A percentile compares a stretch with the other conserved stretches of the same genome.
Conservation (phyloP, 129 eudicot genomes). For the Apium graveolens region DNA sequence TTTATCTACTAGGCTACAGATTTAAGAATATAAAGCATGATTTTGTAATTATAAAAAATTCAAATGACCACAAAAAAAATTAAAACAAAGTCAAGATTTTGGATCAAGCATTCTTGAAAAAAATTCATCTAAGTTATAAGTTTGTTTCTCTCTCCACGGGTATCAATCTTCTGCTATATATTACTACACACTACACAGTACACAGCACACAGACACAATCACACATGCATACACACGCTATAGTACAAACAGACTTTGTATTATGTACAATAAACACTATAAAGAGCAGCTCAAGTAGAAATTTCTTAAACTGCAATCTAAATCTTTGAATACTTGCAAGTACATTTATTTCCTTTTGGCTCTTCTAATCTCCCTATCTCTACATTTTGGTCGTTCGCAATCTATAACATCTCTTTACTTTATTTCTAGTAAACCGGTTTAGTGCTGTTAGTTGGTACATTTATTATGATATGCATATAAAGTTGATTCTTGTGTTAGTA, state of each 20-base stretch:
- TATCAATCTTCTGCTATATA: not conserved
- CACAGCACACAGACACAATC: not conserved
- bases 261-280: not conserved
- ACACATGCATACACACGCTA: not conserved
- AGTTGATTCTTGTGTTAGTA: not conserved
- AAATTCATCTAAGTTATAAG: not conserved
- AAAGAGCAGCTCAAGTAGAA: not conserved
- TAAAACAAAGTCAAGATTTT: not conserved
- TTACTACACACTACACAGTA: no score
- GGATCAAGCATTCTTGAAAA: not conserved
- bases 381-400: not conserved
- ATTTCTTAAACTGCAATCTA: not conserved
- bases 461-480: not conserved
- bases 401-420: not conserved
- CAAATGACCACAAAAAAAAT: not conserved
- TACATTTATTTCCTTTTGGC: not conserved
- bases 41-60: not conserved
- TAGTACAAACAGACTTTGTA: not conserved
- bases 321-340: not conserved
- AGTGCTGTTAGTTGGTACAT: not conserved
- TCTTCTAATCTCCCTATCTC: not conserved
- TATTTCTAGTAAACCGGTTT: not conserved
- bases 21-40: not conserved
- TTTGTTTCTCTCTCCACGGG: slow-evolving; percentile 6
- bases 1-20: not conserved